Evolutionary conservation across 352 stramenopile genomes (phyloP), one percentile per base, ranked within the genome.

Genomic region (Hyaloperonospora arabidopsidis): DNA sequence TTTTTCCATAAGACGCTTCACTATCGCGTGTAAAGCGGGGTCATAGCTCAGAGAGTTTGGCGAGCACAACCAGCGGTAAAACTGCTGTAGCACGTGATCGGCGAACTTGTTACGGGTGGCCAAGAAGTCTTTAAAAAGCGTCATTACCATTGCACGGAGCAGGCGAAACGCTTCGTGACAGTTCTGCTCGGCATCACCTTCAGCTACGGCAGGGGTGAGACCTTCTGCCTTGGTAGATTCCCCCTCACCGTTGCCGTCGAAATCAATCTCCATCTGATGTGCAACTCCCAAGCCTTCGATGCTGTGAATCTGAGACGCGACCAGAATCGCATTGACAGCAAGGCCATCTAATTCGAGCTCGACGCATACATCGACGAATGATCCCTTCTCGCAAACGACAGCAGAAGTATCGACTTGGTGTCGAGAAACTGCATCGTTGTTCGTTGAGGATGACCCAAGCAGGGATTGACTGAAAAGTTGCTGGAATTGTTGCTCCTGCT

Each of bases 1-100:
- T 58, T 96, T 96, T 53, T 96, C 89, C 95, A 98, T 99, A 5
- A 99, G 64, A 3, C 82, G 76, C 56, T 97, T 93, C 2, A 99
- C 86, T 39, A 97, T 82, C 0, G 90, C 76, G 45, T 98, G 87
- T 28, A 99, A 73, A 10, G 84, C 82, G 5, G 96, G 95, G 57
- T 99, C 93, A 67, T 97, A 97, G 35, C 97, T 79, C 5, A 98
- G 58, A 12, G 88, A 79, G n/a, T 88, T 75, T 1, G 87, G 87
- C 21, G 84, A 95, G 38, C 86, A 96, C 18, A 98, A 54, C 73
- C 97, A 96, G 10, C 95, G 88, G 52, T 98, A 98, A 15, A 98
- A 79, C 59, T 98, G 85, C 54, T 97, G 89, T n/a, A 99, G 76
- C 39, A 98, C 66, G 45, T 95, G 83, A 71, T 98, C 93, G 0